Percentiles rank a stretch among this genome's conserved stretches.
Conservation (phyloP, 352 stramenopile species). For the Phytopythium helicoides region DNA sequence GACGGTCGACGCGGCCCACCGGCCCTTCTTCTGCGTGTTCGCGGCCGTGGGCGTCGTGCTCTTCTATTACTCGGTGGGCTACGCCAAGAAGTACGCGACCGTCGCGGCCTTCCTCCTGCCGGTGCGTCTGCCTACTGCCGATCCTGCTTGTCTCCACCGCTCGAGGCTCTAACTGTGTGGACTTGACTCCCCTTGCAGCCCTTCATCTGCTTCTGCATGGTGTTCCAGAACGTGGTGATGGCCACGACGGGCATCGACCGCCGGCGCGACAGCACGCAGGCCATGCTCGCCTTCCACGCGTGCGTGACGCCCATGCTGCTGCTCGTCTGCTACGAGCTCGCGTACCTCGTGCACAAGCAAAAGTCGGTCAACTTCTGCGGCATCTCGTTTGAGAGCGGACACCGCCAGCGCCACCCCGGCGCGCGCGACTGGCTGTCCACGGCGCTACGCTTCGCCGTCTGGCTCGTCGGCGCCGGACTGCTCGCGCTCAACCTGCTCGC, state of each 20-base stretch:
- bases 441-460: conserved; percentile 66
- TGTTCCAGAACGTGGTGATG: conserved; percentile 83
- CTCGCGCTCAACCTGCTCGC: conserved; percentile 71
- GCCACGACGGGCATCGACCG: conserved; percentile 72
- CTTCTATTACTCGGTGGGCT: conserved; percentile 70
- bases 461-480: conserved; percentile 54
- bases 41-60: conserved; percentile 53
- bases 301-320: conserved; percentile 85
- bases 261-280: conserved; percentile 43
- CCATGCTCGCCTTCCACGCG: conserved; percentile 80
- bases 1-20: conserved; percentile 42
- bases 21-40: conserved; percentile 75
- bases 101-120: conserved; percentile 75
- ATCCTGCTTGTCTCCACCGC: background rate
- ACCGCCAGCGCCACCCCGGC: conserved; percentile 34
- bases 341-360: conserved; percentile 89
- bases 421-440: conserved; percentile 42
- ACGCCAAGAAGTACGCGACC: conserved; percentile 73
- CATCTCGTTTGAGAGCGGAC: conserved; percentile 82
- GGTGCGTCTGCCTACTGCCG: conserved; percentile 24
- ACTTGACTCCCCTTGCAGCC: conserved; percentile 29
- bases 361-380: conserved; percentile 90
- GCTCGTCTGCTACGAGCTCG: conserved; percentile 87
- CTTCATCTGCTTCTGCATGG: conserved; percentile 75
- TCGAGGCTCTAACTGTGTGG: conserved; percentile 4